Conservation (phyloP, 2,329 filamentous ascomycete genomes). For the Tolypocladium nubicola region DNA sequence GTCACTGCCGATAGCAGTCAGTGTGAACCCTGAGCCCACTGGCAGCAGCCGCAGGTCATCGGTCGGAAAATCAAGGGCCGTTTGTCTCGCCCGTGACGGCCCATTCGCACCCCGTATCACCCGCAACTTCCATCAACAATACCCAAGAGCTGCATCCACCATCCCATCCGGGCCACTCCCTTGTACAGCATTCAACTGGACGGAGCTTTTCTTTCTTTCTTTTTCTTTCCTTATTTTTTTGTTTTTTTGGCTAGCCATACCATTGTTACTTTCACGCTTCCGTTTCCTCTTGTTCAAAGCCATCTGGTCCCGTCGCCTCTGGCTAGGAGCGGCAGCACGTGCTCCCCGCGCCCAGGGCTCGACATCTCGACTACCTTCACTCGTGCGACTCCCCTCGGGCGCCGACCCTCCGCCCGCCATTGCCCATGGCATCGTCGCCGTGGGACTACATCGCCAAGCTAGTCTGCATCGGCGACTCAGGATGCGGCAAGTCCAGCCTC, state of each 20-base stretch:
- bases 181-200: background rate
- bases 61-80: background rate
- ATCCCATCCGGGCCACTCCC: background rate
- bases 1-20: background rate
- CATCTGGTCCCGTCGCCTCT: background rate
- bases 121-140: background rate
- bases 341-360: background rate
- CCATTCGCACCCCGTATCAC: background rate
- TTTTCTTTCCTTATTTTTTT: background rate
- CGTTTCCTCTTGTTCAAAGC: background rate
- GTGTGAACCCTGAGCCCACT: background rate
- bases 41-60: background rate
- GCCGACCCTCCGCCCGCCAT: background rate
- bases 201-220: background rate
- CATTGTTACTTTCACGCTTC: background rate
- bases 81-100: slow-evolving; percentile 1
- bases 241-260: background rate
- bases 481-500: slow-evolving; percentile 88
- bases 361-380: background rate
- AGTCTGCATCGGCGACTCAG: slow-evolving; percentile 93
- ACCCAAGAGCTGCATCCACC: background rate
- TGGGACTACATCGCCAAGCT: slow-evolving; percentile 99
- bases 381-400: background rate
- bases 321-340: background rate
- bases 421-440: slow-evolving; percentile 51